These are phyloP conservation scores for Furcasterigmium furcatum DNA, from an alignment of 2,329 filamentous ascomycete genomes.

Conservation along the genomic window DNA sequence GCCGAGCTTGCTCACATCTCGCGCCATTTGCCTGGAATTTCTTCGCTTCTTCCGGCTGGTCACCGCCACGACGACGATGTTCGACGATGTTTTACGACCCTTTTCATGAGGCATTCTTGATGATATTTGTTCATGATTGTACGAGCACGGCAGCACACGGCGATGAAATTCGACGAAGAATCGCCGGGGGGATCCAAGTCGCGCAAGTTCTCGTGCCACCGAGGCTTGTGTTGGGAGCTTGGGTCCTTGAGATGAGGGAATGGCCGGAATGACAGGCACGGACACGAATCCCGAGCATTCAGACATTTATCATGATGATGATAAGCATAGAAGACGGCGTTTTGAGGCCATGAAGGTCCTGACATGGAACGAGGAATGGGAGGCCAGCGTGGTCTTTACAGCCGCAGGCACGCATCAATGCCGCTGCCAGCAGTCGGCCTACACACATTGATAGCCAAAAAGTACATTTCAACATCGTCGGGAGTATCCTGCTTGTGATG, in stretches of 20 bases:
- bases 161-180: not conserved
- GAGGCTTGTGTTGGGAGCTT: not conserved
- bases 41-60: slow-evolving; percentile 9
- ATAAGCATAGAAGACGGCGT: slow-evolving; percentile 7
- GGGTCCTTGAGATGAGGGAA: not conserved
- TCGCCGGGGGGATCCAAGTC: not conserved
- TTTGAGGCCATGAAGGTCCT: slow-evolving; percentile 5
- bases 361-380: not conserved
- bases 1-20: not conserved
- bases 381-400: not conserved
- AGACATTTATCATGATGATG: slow-evolving; percentile 5
- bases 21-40: not conserved
- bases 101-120: slow-evolving; percentile 13
- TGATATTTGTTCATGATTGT: slow-evolving; percentile 13
- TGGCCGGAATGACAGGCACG: slow-evolving; percentile 12
- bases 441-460: not conserved
- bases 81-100: slow-evolving; percentile 15
- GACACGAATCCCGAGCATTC: slow-evolving; percentile 11
- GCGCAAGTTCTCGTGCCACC: not conserved
- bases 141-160: slow-evolving; percentile 7
- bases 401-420: not conserved
- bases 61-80: slow-evolving; percentile 11
- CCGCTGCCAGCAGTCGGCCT: not conserved
- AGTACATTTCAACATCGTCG: not conserved
- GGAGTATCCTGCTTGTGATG: not conserved